Base-by-base conservation (phyloP, 2,329 filamentous ascomycete genomes). In the Botrytis tulipae region DNA sequence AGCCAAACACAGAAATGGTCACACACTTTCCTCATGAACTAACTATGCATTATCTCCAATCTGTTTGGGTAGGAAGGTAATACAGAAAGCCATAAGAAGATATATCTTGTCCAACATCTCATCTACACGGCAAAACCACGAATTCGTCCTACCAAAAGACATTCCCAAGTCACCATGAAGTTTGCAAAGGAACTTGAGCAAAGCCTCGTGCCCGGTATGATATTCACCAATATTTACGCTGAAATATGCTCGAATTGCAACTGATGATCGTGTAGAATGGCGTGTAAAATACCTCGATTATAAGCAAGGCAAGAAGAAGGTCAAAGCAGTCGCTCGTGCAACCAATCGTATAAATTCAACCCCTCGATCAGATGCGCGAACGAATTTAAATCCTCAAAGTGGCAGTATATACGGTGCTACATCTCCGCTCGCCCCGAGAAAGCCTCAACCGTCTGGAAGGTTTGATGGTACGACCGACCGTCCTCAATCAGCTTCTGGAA, bases 241-340 rank as follows among this genome's bases (percentile, higher is more conserved):
- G n/a, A n/a, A n/a, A 51, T 51, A 35, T 35, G 6, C 37, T 14
- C 20, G 14, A 29, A 46, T 6, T 35, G 18, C 32, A 35, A 71
- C 73, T 77, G 71, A 73, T 42, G 22, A n/a, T 35, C 60, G 14
- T 22, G 42, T 77, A 91, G 89, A 98, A 88, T 98, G 95, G 95
- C 90, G 93, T 80, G 88, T 91, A 82, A 97, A 97, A 83, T 98
- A 98, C 82, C 88, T 98, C 78, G 90, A 98, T 83, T 98, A 98
- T 86, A 97, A 97, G 87, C 90, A 90, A 73, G 95, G 94, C 75
- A 98, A 98, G 84, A 98, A 98, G 84, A 92, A 94, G 81, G 87
- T 98, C 82, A 98, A 98, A 83, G 90, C 90, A 73, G 91, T 98
- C 70, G 84, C 87, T 37, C 89, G 92, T 75, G 93, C 94, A 74